Evolutionary conservation across 148 eudicot species (phyloP).

Genomic region (Spergularia bocconei): DNA sequence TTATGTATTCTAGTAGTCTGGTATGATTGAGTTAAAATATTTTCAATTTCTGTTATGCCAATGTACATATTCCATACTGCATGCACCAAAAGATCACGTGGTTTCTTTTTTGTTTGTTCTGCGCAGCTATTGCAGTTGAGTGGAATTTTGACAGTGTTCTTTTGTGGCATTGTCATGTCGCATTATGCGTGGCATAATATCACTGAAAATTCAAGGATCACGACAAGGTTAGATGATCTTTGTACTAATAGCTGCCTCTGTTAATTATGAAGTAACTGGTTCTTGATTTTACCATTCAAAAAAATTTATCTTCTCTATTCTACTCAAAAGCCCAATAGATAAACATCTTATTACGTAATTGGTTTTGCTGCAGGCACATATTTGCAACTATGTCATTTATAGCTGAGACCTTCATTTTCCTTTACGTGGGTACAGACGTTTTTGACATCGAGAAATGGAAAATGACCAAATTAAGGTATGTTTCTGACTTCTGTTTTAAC

Average conservation of each 20-base stretch:
- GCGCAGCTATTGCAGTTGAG: conserved; percentile 68
- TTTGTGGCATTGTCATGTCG: conserved; percentile 88
- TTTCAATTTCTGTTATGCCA: background rate
- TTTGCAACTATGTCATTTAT: conserved; percentile 92
- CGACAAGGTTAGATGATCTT: conserved; percentile 53
- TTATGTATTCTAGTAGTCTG: background rate
- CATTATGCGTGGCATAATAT: conserved; percentile 96
- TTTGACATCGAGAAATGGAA: conserved; percentile 92
- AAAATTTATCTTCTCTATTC: background rate
- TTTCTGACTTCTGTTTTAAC: background rate
- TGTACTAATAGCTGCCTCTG: background rate
- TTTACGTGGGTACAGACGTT: conserved; percentile 93
- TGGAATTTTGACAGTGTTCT: conserved; percentile 92
- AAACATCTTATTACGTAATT: background rate
- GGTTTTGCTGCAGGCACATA: conserved; percentile 56
- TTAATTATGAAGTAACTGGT: background rate
- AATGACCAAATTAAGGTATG: conserved; percentile 68
- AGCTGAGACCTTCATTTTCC: conserved; percentile 92
- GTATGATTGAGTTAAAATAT: background rate
- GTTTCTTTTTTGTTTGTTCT: conserved; percentile 4
- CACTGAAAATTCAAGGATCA: conserved; percentile 79
- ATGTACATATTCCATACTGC: background rate
- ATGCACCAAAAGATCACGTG: background rate
- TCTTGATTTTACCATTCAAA: background rate
- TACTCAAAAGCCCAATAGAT: background rate